Conservation (phyloP, 345 rosid species). For the Populus davidiana region DNA sequence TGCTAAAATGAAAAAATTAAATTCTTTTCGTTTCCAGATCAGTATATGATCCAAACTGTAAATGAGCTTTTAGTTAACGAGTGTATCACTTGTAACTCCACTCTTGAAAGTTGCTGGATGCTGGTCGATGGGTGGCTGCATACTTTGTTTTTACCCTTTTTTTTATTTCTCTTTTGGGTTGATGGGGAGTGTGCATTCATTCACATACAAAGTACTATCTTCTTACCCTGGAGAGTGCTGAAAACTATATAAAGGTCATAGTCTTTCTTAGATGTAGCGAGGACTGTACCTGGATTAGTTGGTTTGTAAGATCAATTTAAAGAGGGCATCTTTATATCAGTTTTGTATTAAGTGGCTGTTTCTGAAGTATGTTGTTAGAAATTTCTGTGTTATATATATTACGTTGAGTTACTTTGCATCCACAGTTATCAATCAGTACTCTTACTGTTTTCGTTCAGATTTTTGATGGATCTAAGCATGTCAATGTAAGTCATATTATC, state of each 20-base stretch:
- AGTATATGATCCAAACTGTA: not conserved
- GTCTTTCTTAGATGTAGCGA: not conserved
- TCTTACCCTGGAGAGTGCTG: not conserved
- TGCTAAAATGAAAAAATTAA: not conserved
- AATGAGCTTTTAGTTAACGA: not conserved
- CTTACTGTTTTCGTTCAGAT: slow-evolving; percentile 46
- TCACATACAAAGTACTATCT: not conserved
- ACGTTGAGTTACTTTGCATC: slow-evolving; percentile 1
- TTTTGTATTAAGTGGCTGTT: not conserved
- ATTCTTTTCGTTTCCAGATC: not conserved
- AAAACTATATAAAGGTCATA: not conserved
- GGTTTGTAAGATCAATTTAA: not conserved
- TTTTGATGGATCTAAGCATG: slow-evolving; percentile 77
- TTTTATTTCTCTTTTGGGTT: no score
- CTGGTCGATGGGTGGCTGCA: not conserved
- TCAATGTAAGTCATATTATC: slow-evolving; percentile 85
- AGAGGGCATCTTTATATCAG: no score
- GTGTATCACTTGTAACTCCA: slow-evolving; percentile 1
- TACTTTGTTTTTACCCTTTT: no score
- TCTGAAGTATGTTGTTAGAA: not conserved
- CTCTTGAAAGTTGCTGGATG: not conserved
- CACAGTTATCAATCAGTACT: not conserved
- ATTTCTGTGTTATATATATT: not conserved
- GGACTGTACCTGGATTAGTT: not conserved
- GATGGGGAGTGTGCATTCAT: not conserved